A percentile compares a stretch with the other conserved stretches of the same genome.
These are phyloP conservation scores for Luffa aegyptiaca DNA, from an alignment of 306 rosid genomes.

Conservation along the genomic window DNA sequence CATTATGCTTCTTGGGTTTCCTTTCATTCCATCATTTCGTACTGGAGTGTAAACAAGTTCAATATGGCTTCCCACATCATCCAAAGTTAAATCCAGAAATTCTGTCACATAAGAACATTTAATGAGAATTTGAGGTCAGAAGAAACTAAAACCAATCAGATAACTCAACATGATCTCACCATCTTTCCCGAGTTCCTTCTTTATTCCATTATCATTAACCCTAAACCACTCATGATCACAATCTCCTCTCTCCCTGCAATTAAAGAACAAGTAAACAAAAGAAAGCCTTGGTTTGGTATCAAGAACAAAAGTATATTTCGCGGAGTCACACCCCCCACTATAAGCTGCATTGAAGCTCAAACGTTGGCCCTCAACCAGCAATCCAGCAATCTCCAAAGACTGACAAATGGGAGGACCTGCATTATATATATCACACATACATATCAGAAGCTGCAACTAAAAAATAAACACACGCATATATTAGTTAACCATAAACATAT, in stretches of 20 bases:
- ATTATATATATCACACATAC: conserved; percentile 12
- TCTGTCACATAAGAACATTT: conserved; percentile 33
- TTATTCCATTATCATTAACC: conserved; percentile 35
- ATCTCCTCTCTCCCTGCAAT: conserved; percentile 69
- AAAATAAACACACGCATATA: neutral
- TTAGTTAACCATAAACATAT: neutral
- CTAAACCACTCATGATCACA: conserved; percentile 78
- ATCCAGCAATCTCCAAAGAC: conserved; percentile 67
- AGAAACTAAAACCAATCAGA: neutral
- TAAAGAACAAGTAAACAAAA: conserved; percentile 14
- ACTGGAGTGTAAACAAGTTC: conserved; percentile 76
- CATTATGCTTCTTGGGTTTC: conserved; percentile 43
- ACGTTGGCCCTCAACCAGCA: conserved; percentile 69
- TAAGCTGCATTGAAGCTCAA: conserved; percentile 65
- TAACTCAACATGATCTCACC: conserved; percentile 38
- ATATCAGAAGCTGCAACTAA: neutral
- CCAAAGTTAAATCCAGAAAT: conserved; percentile 67
- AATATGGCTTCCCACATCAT: conserved; percentile 62
- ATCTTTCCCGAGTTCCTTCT: conserved; percentile 41
- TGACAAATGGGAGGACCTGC: conserved; percentile 85
- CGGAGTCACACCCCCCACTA: conserved; percentile 73
- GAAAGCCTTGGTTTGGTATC: conserved; percentile 14
- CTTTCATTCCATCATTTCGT: conserved; percentile 68
- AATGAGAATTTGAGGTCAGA: neutral
- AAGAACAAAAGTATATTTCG: conserved; percentile 11